Evolutionary conservation across 768 basidiomycete genomes (phyloP).

Genomic region (Suillus ampliporus): DNA sequence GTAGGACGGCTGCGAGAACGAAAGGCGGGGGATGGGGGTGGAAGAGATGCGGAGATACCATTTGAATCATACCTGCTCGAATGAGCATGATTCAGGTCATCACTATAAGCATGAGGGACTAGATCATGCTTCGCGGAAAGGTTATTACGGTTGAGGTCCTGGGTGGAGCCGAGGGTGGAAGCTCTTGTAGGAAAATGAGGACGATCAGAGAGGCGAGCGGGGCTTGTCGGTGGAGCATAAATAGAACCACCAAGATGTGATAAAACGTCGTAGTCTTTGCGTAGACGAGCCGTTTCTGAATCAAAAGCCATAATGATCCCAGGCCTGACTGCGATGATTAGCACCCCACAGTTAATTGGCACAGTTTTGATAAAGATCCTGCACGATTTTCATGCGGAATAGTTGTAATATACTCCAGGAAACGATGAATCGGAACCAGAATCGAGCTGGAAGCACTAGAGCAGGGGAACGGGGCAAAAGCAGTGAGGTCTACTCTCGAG

Average conservation of each 20-base stretch:
- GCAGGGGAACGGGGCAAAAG: constrained; percentile 12
- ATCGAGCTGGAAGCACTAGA: constrained; percentile 6
- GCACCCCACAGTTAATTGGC: constrained; percentile 19
- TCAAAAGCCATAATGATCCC: constrained; percentile 35
- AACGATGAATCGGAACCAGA: constrained; percentile 12
- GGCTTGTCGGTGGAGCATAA: constrained; percentile 42
- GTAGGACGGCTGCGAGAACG: constrained; percentile 62
- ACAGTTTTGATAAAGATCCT: constrained; percentile 18
- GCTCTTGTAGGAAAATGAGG: constrained; percentile 64
- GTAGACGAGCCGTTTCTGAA: constrained; percentile 33
- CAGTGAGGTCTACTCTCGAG: constrained; percentile 12
- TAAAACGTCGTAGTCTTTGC: constrained; percentile 27
- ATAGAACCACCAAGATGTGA: constrained; percentile 28
- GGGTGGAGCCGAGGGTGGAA: constrained; percentile 60
- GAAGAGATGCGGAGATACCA: constrained; percentile 35
- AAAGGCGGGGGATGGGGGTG: constrained; percentile 52
- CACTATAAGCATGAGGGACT: constrained; percentile 63
- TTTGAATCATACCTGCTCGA: constrained; percentile 21
- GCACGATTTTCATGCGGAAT: constrained; percentile 25
- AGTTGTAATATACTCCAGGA: background rate
- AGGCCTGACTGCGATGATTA: constrained; percentile 10
- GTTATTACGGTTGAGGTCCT: constrained; percentile 57
- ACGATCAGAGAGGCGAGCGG: constrained; percentile 54
- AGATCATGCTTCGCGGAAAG: constrained; percentile 41
- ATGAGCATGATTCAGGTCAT: constrained; percentile 64